Conservation (phyloP, 345 rosid genomes). For the Schrenkiella parvula region DNA sequence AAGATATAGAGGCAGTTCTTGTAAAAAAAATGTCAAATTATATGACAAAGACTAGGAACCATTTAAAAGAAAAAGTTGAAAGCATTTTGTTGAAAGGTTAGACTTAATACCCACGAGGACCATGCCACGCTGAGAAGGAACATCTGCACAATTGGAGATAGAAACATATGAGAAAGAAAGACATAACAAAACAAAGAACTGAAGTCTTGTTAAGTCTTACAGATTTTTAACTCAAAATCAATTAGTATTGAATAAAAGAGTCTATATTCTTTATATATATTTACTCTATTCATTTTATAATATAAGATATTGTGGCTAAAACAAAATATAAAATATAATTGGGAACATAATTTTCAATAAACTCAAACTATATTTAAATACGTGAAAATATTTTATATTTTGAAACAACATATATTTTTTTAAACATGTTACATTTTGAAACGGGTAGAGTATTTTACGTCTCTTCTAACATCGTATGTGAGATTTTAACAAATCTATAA, state of each 20-base stretch:
- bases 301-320: too few species aligned
- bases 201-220: background rate
- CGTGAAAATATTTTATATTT: too few species aligned
- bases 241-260: background rate
- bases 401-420: too few species aligned
- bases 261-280: too few species aligned
- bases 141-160: constrained; percentile 46
- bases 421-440: too few species aligned
- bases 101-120: constrained; percentile 66
- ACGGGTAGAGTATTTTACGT: too few species aligned
- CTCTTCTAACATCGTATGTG: too few species aligned
- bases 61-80: background rate
- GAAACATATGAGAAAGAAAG: background rate
- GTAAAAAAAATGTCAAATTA: background rate
- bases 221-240: background rate
- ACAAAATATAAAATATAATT: too few species aligned
- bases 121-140: constrained; percentile 78
- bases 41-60: background rate
- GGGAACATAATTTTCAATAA: too few species aligned
- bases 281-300: too few species aligned
- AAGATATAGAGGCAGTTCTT: background rate
- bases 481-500: too few species aligned
- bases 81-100: background rate
- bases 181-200: background rate
- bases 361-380: too few species aligned